These are phyloP conservation scores for Camelina sativa DNA, from an alignment of 345 rosid species.

Conservation along the genomic window DNA sequence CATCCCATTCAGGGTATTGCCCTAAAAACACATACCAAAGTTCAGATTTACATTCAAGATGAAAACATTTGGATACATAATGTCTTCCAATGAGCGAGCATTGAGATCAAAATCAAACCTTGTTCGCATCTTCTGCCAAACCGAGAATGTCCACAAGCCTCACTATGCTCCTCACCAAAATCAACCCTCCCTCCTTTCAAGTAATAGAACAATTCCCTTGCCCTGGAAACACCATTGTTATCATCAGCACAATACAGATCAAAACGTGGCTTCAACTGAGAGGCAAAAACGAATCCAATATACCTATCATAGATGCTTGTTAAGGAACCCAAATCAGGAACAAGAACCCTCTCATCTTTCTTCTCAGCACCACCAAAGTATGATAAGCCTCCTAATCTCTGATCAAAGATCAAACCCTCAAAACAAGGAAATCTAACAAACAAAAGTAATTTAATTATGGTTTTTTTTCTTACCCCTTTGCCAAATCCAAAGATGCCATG, in stretches of 20 bases:
- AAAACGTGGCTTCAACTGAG: conserved; percentile 7
- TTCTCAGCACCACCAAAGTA: conserved; percentile 99
- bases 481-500: conserved; percentile 99
- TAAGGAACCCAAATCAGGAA: conserved; percentile 97
- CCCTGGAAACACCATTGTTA: conserved; percentile 43
- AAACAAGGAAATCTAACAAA: conserved; percentile 23
- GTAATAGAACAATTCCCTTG: conserved; percentile 92
- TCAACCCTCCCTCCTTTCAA: conserved; percentile 94
- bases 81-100: neutral
- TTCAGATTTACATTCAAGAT: conserved; percentile 15
- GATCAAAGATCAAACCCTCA: conserved; percentile 24
- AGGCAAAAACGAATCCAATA: conserved; percentile 16
- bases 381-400: conserved; percentile 90
- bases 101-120: conserved; percentile 52
- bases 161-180: conserved; percentile 94
- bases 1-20: conserved; percentile 92
- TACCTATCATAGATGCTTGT: conserved; percentile 93
- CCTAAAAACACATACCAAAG: conserved; percentile 53
- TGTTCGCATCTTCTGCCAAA: conserved; percentile 77
- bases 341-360: conserved; percentile 94
- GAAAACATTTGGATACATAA: neutral
- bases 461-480: conserved; percentile 63
- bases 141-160: conserved; percentile 83
- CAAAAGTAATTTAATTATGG: too few species aligned
- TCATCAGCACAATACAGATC: conserved; percentile 34